Evolutionary conservation across 139 green algal genomes (phyloP), one percentile per base, ranked within the genome.

Genomic region (Edaphochlamys debaryana): DNA sequence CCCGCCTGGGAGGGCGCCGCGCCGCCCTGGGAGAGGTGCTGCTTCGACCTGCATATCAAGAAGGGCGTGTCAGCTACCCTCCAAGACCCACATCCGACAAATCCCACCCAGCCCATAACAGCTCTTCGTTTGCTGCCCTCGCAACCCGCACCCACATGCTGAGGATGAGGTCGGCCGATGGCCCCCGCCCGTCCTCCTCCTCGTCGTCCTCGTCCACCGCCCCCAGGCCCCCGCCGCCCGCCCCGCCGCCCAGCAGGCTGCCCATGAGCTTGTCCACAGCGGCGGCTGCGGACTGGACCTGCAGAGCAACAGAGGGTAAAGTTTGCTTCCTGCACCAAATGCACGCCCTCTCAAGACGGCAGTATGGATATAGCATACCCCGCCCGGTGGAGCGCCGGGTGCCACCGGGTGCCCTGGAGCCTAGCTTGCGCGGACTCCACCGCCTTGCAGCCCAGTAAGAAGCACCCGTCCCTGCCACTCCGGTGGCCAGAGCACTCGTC

Each of bases 231-330:
- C 69, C 15, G 32, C 60, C 20, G 41, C 32, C 30, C 36, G 11
- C 20, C 4, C 23, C 52, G 22, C 54, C 37, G 36, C 36, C 36
- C 7, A 69, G 32, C 19, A 82, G 63, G 20, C 41, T 54, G 22
- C 42, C 76, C 45, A 82, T 73, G 30, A 82, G 76, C 76, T 63
- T 72, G 41, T 82, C 76, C 23, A 82, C 64, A 23, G 45, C 36
- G 0, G 76, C 60, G 1, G 45, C 66, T 9, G 76, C 60, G 22
- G 32, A n/a, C 0, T 34, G 76, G 32, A 73, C 76, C 76, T 82
- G 76, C 4, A 64, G 45, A 30, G n/a, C n/a, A n/a, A n/a, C n/a
- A n/a, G n/a, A n/a, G n/a, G n/a, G n/a, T n/a, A n/a, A n/a, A n/a
- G n/a, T n/a, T n/a, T n/a, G n/a, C n/a, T n/a, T n/a, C n/a, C n/a